Percentiles rank a stretch among this genome's conserved stretches.
Conservation (phyloP, 768 basidiomycete genomes). For the Austroboletus eburneus region DNA sequence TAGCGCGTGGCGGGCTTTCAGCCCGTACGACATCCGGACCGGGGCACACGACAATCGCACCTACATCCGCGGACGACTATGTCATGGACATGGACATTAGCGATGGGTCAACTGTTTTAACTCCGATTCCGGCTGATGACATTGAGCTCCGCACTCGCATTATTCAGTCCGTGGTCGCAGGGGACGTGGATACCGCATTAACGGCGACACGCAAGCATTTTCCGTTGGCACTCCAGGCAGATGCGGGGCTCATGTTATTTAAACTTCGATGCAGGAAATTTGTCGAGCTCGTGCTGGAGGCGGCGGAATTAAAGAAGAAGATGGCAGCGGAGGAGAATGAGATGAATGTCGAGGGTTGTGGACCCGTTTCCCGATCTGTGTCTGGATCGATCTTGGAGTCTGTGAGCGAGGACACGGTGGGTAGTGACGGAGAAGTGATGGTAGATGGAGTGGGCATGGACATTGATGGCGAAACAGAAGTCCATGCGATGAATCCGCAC, state of each 20-base stretch:
- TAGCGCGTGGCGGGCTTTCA: conserved; percentile 23
- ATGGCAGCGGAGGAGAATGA: conserved; percentile 42
- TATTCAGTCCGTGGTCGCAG: conserved; percentile 61
- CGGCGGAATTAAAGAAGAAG: conserved; percentile 64
- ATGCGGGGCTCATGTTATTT: conserved; percentile 71
- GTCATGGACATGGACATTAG: conserved; percentile 45
- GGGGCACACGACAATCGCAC: not conserved
- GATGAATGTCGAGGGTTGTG: conserved; percentile 26
- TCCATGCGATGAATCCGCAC: conserved; percentile 16
- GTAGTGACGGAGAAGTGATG: conserved; percentile 41
- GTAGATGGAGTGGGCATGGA: conserved; percentile 58
- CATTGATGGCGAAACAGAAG: conserved; percentile 34
- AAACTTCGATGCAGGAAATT: conserved; percentile 83
- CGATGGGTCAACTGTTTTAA: conserved; percentile 12
- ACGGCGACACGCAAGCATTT: conserved; percentile 50
- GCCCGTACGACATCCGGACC: conserved; percentile 1
- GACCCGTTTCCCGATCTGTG: conserved; percentile 21
- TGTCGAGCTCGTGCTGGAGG: conserved; percentile 73
- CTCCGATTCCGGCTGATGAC: conserved; percentile 39
- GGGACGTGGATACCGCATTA: conserved; percentile 70
- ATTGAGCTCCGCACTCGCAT: conserved; percentile 69
- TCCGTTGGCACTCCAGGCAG: conserved; percentile 60
- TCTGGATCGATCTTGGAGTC: conserved; percentile 25
- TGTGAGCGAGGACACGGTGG: conserved; percentile 32
- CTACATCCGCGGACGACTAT: conserved; percentile 37